Base-by-base conservation (phyloP, 2,329 filamentous ascomycete genomes). In the Orbilia quercus region DNA sequence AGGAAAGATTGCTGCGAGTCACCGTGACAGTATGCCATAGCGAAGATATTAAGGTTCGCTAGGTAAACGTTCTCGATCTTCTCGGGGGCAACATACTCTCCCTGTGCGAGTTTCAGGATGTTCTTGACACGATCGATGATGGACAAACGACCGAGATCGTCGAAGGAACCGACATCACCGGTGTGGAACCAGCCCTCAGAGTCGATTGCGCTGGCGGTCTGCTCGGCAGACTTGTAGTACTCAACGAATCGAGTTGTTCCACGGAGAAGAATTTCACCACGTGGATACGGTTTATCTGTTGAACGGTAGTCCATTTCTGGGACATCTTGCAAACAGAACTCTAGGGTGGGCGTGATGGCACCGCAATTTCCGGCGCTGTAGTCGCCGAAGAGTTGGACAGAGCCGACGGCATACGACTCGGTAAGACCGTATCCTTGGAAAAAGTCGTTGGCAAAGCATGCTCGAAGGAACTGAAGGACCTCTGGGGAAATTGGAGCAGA, bases 71-170 rank as follows among this genome's bases (percentile, higher is more conserved):
- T 97, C 84, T 99, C 95, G 79, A 99, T 91, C 66, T 93, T 91
- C 83, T 99, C 95, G 12, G 95, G 95, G 0, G 93, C 96, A 78
- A 99, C 92, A 82, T 99, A 99, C 83, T 99, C 95, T 80, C 95
- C 95, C 82, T 99, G 95, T 0, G 94, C 89, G 64, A 99, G 87
- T 86, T 99, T 99, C 80, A 99, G 88, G n/a, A 99, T 91, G 82
- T 98, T 98, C 90, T 99, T 99, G 82, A 92, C 90, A 78, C 95
- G 92, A 82, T 99, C 95, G 78, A 99, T 90, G 81, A 99, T 96
- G 81, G 87, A 89, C 84, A 98, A 90, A 73, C 93, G 91, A 75
- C 95, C 95, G 79, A 91, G 82, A 76, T 88, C 88, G 81, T 99
- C 95, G 22, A 99, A 85, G 75, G 89, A 87, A 79, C 88, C 91